Conservation (phyloP, 306 rosid genomes). For the Rubus parviflorus region DNA sequence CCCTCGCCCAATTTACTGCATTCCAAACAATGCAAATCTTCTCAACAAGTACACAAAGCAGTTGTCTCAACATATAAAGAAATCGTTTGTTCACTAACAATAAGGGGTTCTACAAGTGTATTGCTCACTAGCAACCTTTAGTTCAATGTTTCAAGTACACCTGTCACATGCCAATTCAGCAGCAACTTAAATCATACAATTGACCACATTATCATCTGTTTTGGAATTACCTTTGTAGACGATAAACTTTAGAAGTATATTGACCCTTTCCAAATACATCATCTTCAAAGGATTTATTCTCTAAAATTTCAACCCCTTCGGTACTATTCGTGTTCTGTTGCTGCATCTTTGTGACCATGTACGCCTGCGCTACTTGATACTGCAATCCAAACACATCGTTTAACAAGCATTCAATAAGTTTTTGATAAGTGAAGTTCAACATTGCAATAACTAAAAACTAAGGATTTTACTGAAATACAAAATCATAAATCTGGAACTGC, state of each 20-base stretch:
- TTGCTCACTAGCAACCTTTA: background rate
- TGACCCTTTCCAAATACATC: slow-evolving; percentile 44
- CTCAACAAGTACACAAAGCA: background rate
- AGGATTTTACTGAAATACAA: background rate
- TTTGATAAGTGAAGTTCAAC: background rate
- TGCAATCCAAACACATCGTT: slow-evolving; percentile 19
- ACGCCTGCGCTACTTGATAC: slow-evolving; percentile 46
- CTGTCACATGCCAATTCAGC: background rate
- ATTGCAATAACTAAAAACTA: background rate
- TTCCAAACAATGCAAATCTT: too few species aligned
- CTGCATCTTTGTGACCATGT: slow-evolving; percentile 48
- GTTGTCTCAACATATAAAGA: background rate
- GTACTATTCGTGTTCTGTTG: slow-evolving; percentile 39
- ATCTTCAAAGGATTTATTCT: slow-evolving; percentile 39
- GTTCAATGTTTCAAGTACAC: background rate
- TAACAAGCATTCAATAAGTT: background rate
- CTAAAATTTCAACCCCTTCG: slow-evolving; percentile 47
- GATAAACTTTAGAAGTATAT: slow-evolving; percentile 42
- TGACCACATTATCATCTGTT: background rate
- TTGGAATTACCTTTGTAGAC: slow-evolving; percentile 41
- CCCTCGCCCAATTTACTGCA: background rate
- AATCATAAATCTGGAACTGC: background rate
- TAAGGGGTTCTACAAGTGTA: background rate
- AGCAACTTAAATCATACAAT: background rate
- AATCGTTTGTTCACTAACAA: background rate